A percentile compares a stretch with the other conserved stretches of the same genome.
These are phyloP conservation scores for Fimicolochytrium jonesii DNA, from an alignment of 192 early-diverging fungal genomes.

Conservation along the genomic window DNA sequence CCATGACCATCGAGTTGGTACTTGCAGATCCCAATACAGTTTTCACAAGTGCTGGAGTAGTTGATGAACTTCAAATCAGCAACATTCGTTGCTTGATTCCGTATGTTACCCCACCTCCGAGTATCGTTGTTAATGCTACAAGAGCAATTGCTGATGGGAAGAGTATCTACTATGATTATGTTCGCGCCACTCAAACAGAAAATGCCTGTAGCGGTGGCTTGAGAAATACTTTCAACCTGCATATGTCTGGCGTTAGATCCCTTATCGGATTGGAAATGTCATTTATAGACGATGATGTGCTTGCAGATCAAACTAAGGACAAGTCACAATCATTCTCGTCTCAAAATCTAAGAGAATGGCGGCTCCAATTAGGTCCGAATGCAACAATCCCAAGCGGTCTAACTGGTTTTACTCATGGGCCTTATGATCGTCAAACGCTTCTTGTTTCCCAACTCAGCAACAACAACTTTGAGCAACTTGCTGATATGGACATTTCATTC, in stretches of 20 bases:
- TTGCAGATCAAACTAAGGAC: slow-evolving; percentile 8
- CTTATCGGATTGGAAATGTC: slow-evolving; percentile 1
- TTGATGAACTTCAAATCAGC: background rate
- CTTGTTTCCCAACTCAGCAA: background rate
- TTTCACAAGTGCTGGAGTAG: background rate
- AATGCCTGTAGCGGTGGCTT: background rate
- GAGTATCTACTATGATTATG: slow-evolving; percentile 14
- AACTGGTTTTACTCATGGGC: slow-evolving; percentile 8
- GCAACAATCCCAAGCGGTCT: background rate
- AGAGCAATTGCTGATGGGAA: background rate
- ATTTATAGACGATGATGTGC: slow-evolving; percentile 8
- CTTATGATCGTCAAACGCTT: slow-evolving; percentile 3
- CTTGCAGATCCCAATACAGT: slow-evolving; percentile 4
- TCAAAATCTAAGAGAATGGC: slow-evolving; percentile 6
- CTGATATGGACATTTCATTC: slow-evolving; percentile 13
- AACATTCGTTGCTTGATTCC: background rate
- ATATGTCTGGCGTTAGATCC: slow-evolving; percentile 9
- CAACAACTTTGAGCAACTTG: slow-evolving; percentile 10
- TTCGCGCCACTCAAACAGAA: background rate
- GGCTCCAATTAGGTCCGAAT: background rate
- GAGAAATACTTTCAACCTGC: slow-evolving; percentile 16
- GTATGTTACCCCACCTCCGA: slow-evolving; percentile 2
- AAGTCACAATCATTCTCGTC: slow-evolving; percentile 6
- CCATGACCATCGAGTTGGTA: background rate
- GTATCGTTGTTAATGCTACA: background rate